Base-by-base conservation (phyloP, 441 rosid species). In the Corymbia citriodora region DNA sequence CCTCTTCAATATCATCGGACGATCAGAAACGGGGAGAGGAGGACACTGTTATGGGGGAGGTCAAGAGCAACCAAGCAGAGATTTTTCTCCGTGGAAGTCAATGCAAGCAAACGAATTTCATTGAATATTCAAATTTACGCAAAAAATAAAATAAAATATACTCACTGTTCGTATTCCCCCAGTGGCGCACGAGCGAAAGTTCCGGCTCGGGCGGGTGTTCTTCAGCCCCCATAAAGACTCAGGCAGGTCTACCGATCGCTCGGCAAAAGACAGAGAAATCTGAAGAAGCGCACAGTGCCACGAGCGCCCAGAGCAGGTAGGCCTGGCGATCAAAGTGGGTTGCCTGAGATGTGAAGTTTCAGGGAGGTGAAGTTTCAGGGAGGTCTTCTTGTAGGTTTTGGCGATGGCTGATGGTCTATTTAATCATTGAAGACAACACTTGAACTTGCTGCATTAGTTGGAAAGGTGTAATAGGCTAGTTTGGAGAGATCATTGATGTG, bases 11-110 rank as follows among this genome's bases (percentile, higher is more conserved):
- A 21, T 79, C 85, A 79, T 79, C n/a, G 52, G 85, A 11, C 29
- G 85, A 79, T 40, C 52, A 23, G 85, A 40, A 25, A 45, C 10
- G 45, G 48, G 33, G 54, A 40, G 45, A 40, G 6, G 31, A 8
- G 90, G 23, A 18, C 13, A n/a, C 2, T 27, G 23, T 1, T 27
- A n/a, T 31, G 29, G 29, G 29, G 13, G 18, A 54, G 61, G 87
- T 74, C 87, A 54, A 54, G 63, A 33, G 36, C 36, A 29, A 59
- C 65, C 52, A 2, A 68, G 88, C 88, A 55, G 79, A n/a, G 88
- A 89, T 45, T 89, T 55, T 89, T 89, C 48, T 81, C 88, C 31
- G 49, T 25, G 25, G 88, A 81, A 89, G 90, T 89, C 90, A 89
- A 89, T 15, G 65, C 33, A n/a, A 85, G 82, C 70, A 52, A 15